A percentile compares a stretch with the other conserved stretches of the same genome.
These are phyloP conservation scores for Neurospora tetrasperma DNA, from an alignment of 495 filamentous ascomycete species.

Conservation along the genomic window DNA sequence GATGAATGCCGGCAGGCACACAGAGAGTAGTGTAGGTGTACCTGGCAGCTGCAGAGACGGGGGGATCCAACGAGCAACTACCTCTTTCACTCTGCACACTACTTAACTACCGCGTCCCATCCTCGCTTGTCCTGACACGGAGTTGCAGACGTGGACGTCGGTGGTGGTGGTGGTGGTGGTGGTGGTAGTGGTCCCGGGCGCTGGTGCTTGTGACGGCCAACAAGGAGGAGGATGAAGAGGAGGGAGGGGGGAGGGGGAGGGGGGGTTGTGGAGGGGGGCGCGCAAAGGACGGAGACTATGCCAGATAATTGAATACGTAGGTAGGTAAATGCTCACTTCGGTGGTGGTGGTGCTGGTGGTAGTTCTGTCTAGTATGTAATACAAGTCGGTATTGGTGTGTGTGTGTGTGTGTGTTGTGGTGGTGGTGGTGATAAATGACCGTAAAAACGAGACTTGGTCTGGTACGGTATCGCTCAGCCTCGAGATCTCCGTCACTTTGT, in stretches of 20 bases:
- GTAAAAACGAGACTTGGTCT: not conserved
- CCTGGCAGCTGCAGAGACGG: not conserved
- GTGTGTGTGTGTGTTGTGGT: not conserved
- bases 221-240: not conserved
- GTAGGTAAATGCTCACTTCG: not conserved
- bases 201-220: not conserved
- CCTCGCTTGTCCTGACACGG: not conserved
- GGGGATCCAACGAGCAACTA: not conserved
- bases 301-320: not conserved
- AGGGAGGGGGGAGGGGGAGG: not conserved
- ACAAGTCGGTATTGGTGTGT: not conserved
- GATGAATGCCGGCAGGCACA: not conserved
- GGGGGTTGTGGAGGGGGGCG: not conserved
- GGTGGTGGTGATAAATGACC: not conserved
- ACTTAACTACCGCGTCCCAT: not conserved
- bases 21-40: not conserved
- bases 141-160: not conserved
- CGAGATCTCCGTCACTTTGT: not conserved
- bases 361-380: not conserved
- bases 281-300: not conserved
- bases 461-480: not conserved
- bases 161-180: not conserved
- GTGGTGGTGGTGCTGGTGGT: not conserved
- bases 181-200: not conserved
- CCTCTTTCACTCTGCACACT: not conserved